Evolutionary conservation across 352 stramenopile genomes (phyloP).

Genomic region (Phytophthora kernoviae): DNA sequence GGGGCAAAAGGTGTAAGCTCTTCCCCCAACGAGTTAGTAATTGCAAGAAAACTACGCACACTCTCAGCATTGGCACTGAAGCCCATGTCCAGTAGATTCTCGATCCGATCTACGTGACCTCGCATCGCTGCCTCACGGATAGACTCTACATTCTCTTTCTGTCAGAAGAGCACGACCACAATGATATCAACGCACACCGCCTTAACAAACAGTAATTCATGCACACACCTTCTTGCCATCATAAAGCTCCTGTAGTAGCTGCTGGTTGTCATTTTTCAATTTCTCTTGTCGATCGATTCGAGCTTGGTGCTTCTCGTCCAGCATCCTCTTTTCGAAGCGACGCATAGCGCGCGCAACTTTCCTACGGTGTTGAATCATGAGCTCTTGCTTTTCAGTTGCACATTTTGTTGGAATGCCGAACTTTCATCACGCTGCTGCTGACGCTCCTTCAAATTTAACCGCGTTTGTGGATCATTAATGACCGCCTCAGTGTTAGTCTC

Average conservation of each 20-base stretch:
- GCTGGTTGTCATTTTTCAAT: conserved; percentile 48
- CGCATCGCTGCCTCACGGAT: conserved; percentile 72
- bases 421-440: conserved; percentile 34
- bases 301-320: conserved; percentile 37
- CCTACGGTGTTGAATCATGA: conserved; percentile 37
- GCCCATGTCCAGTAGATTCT: conserved; percentile 49
- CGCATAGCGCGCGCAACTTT: conserved; percentile 43
- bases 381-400: conserved; percentile 31
- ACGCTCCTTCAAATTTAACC: conserved; percentile 30
- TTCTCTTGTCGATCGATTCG: conserved; percentile 35
- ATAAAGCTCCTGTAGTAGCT: conserved; percentile 39
- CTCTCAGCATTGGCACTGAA: conserved; percentile 66
- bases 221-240: conserved; percentile 38
- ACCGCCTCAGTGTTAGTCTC: neutral
- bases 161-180: no score
- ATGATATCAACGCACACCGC: neutral
- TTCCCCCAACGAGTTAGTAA: neutral
- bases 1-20: neutral
- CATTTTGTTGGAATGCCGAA: conserved; percentile 42
- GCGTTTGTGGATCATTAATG: neutral
- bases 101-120: conserved; percentile 52
- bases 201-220: neutral
- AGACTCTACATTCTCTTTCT: conserved; percentile 73
- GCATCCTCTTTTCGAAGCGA: conserved; percentile 39
- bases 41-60: conserved; percentile 24